Evolutionary conservation across 495 filamentous ascomycete genomes (phyloP), one percentile per base, ranked within the genome.

Genomic region (Lepidopterella palustris): DNA sequence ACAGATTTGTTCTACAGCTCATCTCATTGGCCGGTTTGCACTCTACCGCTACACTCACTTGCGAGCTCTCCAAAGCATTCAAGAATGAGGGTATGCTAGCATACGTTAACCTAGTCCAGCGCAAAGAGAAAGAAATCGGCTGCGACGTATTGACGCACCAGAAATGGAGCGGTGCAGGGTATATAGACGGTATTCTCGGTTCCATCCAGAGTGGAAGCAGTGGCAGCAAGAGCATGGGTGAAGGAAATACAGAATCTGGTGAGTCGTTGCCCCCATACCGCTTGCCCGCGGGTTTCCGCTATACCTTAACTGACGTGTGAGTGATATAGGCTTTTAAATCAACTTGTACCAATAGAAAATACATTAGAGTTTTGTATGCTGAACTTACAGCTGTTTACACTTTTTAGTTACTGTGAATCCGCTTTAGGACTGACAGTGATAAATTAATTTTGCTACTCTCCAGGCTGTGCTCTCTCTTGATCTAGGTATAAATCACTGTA

Each of bases 131-230:
- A 77, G 92, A 96, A 58, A 71, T 93, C 5, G 91, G 90, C 13
- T 90, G 90, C 21, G 93, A 98, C 69, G 93, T 98, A 15, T 78
- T 98, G 58, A 98, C 92, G 29, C 93, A 98, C 72, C 93, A 98
- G 79, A 96, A 95, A 68, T 98, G 93, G 92, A 96, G 90, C 66
- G 93, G 93, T 10, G 93, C 93, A 0, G 78, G 77, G 18, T 96
- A 96, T 69, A 85, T 97, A 58, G 93, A 98, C 75, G 92, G 90
- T 2, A 93, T 98, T 31, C 67, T 98, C 29, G 92, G 92, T 1
- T 84, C 87, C 1, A 92, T 97, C 61, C 89, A 95, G 75, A 96
- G 88, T 67, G 92, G 93, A 11, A 96, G 88, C 72, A 66, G 64
- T 67, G 59, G 71, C 1, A 74, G 68, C 31, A 68, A 66, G 68